Percentiles rank a stretch among this genome's conserved stretches.
Conservation (phyloP, 177 flowering plant genomes). For the Tripterygium wilfordii region DNA sequence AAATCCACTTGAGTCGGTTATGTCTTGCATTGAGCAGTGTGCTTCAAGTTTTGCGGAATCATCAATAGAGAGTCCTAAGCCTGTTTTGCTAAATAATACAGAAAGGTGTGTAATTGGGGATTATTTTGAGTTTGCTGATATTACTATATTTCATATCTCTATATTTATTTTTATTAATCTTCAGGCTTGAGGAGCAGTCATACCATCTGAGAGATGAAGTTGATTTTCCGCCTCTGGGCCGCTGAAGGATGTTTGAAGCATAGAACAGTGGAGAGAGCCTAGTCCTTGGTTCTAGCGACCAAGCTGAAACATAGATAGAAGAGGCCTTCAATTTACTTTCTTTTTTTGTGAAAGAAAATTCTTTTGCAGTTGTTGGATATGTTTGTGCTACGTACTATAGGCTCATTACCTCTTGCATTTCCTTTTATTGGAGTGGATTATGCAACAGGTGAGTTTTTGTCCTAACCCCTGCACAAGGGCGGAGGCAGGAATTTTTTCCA, state of each 20-base stretch:
- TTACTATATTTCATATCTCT: neutral
- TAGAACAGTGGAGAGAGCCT: no score
- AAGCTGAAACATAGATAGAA: no score
- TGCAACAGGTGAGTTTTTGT: no score
- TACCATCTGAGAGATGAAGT: conserved; percentile 25
- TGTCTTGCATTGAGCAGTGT: neutral
- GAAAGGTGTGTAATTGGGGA: conserved; percentile 4
- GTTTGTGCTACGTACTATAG: no score
- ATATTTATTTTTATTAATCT: neutral
- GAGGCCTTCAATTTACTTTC: no score
- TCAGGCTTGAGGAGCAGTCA: neutral
- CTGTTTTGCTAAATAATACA: neutral
- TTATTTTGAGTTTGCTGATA: neutral
- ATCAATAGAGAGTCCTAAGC: neutral
- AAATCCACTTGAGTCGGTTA: neutral
- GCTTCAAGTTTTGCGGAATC: neutral
- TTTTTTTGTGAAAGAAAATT: no score
- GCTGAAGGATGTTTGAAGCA: neutral
- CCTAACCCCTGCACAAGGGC: no score
- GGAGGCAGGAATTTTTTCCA: no score
- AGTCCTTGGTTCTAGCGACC: no score
- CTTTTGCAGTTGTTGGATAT: no score
- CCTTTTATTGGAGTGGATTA: no score
- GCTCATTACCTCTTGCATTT: no score
- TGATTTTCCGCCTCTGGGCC: conserved; percentile 33